A percentile compares a stretch with the other conserved stretches of the same genome.
Conservation (phyloP, 2,329 filamentous ascomycete species). For the Aspergillus fijiensis region DNA sequence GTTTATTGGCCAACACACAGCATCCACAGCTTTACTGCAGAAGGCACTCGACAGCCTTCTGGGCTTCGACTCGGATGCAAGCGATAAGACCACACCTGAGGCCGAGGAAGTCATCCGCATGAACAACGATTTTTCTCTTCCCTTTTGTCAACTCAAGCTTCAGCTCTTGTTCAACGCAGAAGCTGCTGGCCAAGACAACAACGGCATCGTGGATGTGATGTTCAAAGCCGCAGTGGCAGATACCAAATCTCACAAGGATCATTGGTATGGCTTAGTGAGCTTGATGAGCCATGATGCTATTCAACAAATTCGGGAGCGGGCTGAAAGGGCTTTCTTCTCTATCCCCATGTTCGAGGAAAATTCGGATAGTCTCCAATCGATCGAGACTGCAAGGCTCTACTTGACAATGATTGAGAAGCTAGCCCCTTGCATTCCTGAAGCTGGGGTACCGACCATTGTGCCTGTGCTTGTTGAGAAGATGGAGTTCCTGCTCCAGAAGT, state of each 20-base stretch:
- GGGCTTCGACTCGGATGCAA: slow-evolving; percentile 23
- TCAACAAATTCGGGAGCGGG: slow-evolving; percentile 42
- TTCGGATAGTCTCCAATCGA: slow-evolving; percentile 18
- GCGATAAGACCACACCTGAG: slow-evolving; percentile 23
- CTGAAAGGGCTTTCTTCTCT: slow-evolving; percentile 42
- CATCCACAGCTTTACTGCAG: slow-evolving; percentile 28
- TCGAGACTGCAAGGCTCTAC: slow-evolving; percentile 38
- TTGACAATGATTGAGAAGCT: slow-evolving; percentile 42
- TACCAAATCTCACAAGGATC: slow-evolving; percentile 32
- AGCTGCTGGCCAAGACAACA: slow-evolving; percentile 27
- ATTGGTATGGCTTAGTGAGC: slow-evolving; percentile 42
- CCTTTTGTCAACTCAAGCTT: slow-evolving; percentile 45
- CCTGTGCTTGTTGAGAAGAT: slow-evolving; percentile 42
- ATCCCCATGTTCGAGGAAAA: slow-evolving; percentile 33
- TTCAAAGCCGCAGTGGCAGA: slow-evolving; percentile 41
- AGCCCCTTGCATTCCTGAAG: slow-evolving; percentile 37
- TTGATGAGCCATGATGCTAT: slow-evolving; percentile 40
- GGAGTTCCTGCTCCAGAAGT: slow-evolving; percentile 39
- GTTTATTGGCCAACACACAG: slow-evolving; percentile 28
- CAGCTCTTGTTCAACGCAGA: slow-evolving; percentile 40
- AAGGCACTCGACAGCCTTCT: slow-evolving; percentile 37
- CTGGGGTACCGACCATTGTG: slow-evolving; percentile 32
- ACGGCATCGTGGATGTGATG: slow-evolving; percentile 39
- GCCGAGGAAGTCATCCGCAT: slow-evolving; percentile 37
- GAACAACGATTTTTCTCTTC: slow-evolving; percentile 45